Conservation (phyloP, 148 eudicot species). For the Nepenthes gracilis region DNA sequence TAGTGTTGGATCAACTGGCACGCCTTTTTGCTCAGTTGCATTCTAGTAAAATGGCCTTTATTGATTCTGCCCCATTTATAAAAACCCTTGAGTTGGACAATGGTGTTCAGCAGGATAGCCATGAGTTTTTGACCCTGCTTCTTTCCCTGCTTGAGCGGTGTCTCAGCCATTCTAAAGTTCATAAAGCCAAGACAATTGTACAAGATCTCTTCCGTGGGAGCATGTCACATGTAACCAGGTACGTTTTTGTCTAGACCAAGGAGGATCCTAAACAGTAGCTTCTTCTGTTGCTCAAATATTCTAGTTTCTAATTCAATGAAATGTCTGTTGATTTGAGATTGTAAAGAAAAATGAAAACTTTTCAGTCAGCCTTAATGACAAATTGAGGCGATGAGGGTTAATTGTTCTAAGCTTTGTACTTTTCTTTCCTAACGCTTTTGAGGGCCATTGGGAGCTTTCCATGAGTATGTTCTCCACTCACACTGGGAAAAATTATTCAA, state of each 20-base stretch:
- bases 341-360: too few relatives aligned
- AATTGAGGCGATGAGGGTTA: too few relatives aligned
- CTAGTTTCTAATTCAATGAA: neutral
- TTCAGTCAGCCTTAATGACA: too few relatives aligned
- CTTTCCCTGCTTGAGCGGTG: conserved; percentile 88
- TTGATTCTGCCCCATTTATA: conserved; percentile 94
- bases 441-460: too few relatives aligned
- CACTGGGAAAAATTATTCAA: too few relatives aligned
- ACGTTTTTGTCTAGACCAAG: conserved; percentile 5
- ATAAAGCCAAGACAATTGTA: conserved; percentile 60
- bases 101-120: conserved; percentile 96
- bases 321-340: neutral
- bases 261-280: neutral
- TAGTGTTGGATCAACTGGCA: conserved; percentile 78
- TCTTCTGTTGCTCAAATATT: neutral
- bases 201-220: conserved; percentile 93
- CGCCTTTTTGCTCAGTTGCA: conserved; percentile 90
- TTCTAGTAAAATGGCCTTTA: conserved; percentile 69
- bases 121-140: conserved; percentile 89
- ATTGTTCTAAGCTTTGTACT: too few relatives aligned
- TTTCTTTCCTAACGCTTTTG: too few relatives aligned
- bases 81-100: conserved; percentile 90
- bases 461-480: too few relatives aligned
- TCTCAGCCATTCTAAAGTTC: conserved; percentile 51
- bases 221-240: conserved; percentile 94